Percentiles rank a stretch among this genome's conserved stretches.
Conservation (phyloP, 2,329 filamentous ascomycete genomes). For the Aspergillus ruber region DNA sequence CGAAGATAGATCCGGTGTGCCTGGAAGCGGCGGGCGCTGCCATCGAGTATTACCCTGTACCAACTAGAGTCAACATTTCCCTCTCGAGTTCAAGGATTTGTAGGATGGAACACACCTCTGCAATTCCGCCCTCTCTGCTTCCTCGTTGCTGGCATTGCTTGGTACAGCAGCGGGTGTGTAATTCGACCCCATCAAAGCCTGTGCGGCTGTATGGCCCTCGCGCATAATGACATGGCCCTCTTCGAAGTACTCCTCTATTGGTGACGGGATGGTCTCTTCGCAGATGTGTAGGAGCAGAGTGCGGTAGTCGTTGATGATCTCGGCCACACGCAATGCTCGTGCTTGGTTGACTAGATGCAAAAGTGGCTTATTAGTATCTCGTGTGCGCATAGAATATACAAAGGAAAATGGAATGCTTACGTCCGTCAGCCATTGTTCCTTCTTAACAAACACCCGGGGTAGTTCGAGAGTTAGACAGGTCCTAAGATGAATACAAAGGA, state of each 20-base stretch:
- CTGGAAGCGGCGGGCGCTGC: conserved; percentile 54
- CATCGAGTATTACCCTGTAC: conserved; percentile 54
- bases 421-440: conserved; percentile 49
- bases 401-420: conserved; percentile 33
- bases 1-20: conserved; percentile 57
- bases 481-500: not conserved
- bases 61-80: not conserved
- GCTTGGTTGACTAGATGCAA: conserved; percentile 53
- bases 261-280: conserved; percentile 46
- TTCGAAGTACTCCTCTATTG: conserved; percentile 51
- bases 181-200: conserved; percentile 48
- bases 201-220: conserved; percentile 51
- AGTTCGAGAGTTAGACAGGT: not conserved
- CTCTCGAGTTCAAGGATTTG: not conserved
- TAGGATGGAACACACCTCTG: conserved; percentile 39
- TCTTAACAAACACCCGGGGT: not conserved
- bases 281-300: conserved; percentile 55
- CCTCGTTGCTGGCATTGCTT: conserved; percentile 41
- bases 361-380: not conserved
- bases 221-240: conserved; percentile 54
- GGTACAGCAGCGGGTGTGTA: conserved; percentile 42
- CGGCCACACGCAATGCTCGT: conserved; percentile 55
- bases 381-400: too few species aligned
- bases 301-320: conserved; percentile 60
- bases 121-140: conserved; percentile 52